These are phyloP conservation scores for Adansonia grandidieri DNA, from an alignment of 441 rosid genomes.

Conservation along the genomic window DNA sequence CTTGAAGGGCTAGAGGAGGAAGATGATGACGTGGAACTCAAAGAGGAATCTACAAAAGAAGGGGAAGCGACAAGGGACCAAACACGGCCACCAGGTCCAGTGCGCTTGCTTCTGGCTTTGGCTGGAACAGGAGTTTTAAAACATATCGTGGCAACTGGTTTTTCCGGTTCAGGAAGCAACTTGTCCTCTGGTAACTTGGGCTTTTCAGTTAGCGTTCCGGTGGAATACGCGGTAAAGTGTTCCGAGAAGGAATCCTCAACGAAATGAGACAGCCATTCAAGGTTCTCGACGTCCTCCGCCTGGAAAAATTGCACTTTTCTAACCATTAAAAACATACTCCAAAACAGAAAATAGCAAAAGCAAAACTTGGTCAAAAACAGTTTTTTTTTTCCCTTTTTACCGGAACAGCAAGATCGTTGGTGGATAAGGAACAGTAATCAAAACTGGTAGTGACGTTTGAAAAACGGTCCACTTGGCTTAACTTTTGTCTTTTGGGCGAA, in stretches of 20 bases:
- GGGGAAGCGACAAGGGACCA: constrained; percentile 69
- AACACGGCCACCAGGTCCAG: constrained; percentile 54
- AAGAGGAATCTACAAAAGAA: constrained; percentile 52
- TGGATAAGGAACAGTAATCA: constrained; percentile 49
- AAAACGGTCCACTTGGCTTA: constrained; percentile 16
- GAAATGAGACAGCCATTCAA: constrained; percentile 91
- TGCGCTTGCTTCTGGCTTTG: constrained; percentile 84
- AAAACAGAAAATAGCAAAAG: not conserved
- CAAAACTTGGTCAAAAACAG: not conserved
- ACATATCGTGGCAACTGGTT: constrained; percentile 36
- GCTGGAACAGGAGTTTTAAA: constrained; percentile 65
- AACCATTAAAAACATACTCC: not conserved
- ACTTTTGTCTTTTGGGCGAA: constrained; percentile 34
- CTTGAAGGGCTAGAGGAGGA: constrained; percentile 47
- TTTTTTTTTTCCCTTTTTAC: constrained; percentile 35
- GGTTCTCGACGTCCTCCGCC: constrained; percentile 73
- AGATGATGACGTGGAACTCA: constrained; percentile 56
- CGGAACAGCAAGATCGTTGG: constrained; percentile 65
- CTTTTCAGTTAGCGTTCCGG: constrained; percentile 41
- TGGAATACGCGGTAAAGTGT: constrained; percentile 54
- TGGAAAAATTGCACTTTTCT: constrained; percentile 37
- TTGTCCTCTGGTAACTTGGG: constrained; percentile 28
- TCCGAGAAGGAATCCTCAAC: constrained; percentile 85
- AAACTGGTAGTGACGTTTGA: constrained; percentile 28
- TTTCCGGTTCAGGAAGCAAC: constrained; percentile 33